Percentiles rank a stretch among this genome's conserved stretches.
These are phyloP conservation scores for Kockovaella imperatae DNA, from an alignment of 768 basidiomycete genomes.

Conservation along the genomic window DNA sequence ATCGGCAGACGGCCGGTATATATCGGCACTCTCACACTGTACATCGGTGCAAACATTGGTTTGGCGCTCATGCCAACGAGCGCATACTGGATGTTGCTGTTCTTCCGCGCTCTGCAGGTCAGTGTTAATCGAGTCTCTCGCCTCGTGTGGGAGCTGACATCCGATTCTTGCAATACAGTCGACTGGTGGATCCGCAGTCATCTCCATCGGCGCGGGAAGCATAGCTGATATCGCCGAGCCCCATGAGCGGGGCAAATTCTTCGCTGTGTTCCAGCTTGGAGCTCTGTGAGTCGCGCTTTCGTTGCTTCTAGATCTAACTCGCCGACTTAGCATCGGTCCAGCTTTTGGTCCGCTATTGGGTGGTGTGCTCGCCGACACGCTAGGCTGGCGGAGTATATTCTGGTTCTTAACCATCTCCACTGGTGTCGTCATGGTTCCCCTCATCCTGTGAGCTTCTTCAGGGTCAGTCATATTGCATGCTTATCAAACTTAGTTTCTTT, in stretches of 20 bases:
- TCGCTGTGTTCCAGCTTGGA: constrained; percentile 46
- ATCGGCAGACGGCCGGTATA: constrained; percentile 37
- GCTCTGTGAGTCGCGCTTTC: too few relatives aligned
- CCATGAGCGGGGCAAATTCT: constrained; percentile 64
- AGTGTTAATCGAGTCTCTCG: background rate
- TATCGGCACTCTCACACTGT: constrained; percentile 57
- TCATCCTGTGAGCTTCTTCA: constrained; percentile 45
- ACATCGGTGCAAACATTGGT: constrained; percentile 60
- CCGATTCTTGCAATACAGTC: constrained; percentile 43
- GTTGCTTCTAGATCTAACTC: too few relatives aligned
- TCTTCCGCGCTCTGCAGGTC: constrained; percentile 67
- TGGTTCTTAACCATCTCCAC: constrained; percentile 36
- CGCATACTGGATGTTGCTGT: constrained; percentile 67
- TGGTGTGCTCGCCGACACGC: constrained; percentile 51
- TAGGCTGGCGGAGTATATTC: constrained; percentile 55
- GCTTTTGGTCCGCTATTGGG: constrained; percentile 51
- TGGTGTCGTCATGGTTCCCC: constrained; percentile 24
- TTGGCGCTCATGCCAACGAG: constrained; percentile 53
- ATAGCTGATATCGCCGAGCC: constrained; percentile 68
- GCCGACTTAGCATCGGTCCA: too few relatives aligned
- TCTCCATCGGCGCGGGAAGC: constrained; percentile 72
- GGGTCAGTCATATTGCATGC: background rate
- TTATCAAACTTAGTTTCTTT: constrained; percentile 35
- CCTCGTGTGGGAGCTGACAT: background rate
- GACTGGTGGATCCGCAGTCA: constrained; percentile 69